A percentile compares a stretch with the other conserved stretches of the same genome.
These are phyloP conservation scores for Wickerhamomyces bovis DNA, from an alignment of 805 yeast genomes.

Conservation along the genomic window DNA sequence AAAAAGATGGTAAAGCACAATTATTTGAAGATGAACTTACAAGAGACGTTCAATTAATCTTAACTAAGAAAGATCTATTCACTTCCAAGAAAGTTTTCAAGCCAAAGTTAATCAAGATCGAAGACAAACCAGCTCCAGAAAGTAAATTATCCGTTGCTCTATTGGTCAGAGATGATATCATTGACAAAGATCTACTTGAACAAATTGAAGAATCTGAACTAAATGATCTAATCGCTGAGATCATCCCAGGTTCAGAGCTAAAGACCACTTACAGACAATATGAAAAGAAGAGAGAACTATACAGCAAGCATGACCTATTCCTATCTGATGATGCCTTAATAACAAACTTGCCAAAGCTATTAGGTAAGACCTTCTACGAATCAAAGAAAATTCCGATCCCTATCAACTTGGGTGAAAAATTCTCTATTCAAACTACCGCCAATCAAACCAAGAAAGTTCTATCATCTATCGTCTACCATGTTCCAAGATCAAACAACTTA, in stretches of 20 bases:
- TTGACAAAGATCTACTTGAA: constrained; percentile 26
- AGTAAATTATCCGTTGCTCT: constrained; percentile 50
- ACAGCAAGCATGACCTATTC: constrained; percentile 65
- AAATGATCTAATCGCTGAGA: constrained; percentile 32
- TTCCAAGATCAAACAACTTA: constrained; percentile 71
- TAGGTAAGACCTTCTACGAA: constrained; percentile 75
- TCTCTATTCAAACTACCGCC: constrained; percentile 45
- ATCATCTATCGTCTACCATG: constrained; percentile 50
- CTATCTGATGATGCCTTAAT: constrained; percentile 79
- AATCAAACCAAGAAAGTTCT: constrained; percentile 56
- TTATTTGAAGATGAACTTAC: constrained; percentile 52
- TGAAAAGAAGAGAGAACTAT: constrained; percentile 78
- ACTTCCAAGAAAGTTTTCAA: constrained; percentile 45
- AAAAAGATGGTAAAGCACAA: constrained; percentile 33
- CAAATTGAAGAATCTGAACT: constrained; percentile 24
- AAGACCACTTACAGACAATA: constrained; percentile 83
- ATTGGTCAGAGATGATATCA: constrained; percentile 59
- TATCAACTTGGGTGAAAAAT: constrained; percentile 38
- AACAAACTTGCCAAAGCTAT: constrained; percentile 70
- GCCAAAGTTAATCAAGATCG: constrained; percentile 30
- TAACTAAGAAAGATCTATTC: constrained; percentile 61
- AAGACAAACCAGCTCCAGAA: constrained; percentile 32
- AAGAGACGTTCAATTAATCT: constrained; percentile 48
- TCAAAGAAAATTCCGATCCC: constrained; percentile 64
- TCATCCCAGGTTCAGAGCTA: constrained; percentile 67